phyloP scores from a whole-genome alignment of 2,329 filamentous ascomycete species.

The Fusarium algeriense region DNA sequence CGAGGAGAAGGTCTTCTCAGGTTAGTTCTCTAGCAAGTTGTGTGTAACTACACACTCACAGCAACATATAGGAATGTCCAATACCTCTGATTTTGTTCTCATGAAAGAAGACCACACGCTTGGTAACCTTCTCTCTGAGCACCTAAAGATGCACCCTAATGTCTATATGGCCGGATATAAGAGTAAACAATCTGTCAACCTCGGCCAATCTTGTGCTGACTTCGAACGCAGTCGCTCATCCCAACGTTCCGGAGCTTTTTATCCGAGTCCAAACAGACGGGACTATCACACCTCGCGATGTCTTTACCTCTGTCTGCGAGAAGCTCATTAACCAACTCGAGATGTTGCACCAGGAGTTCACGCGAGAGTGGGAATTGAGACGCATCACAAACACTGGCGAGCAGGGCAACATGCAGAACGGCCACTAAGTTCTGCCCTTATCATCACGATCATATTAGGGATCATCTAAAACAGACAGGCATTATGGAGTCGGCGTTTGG shows the following conservation, averaged over 20 bases:
- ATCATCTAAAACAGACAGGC: slow-evolving; percentile 29
- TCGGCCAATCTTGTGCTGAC: slow-evolving; percentile 11
- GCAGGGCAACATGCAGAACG: slow-evolving; percentile 60
- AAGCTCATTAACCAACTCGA: slow-evolving; percentile 85
- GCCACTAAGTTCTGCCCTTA: slow-evolving; percentile 43
- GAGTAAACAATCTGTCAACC: slow-evolving; percentile 61
- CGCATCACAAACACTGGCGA: slow-evolving; percentile 82
- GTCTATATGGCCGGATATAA: slow-evolving; percentile 95
- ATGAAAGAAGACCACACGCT: slow-evolving; percentile 98
- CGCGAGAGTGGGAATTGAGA: slow-evolving; percentile 89
- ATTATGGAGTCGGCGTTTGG: slow-evolving; percentile 46
- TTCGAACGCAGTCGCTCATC: slow-evolving; percentile 61
- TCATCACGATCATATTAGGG: slow-evolving; percentile 16
- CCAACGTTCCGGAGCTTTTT: slow-evolving; percentile 71
- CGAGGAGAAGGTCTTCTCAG: slow-evolving; percentile 86
- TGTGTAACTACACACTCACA: slow-evolving; percentile 1
- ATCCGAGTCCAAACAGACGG: slow-evolving; percentile 95
- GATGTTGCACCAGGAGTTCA: slow-evolving; percentile 87
- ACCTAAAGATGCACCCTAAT: slow-evolving; percentile 85
- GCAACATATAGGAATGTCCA: slow-evolving; percentile 76
- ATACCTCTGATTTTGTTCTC: slow-evolving; percentile 94
- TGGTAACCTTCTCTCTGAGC: slow-evolving; percentile 87
- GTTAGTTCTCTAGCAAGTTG: slow-evolving; percentile 64
- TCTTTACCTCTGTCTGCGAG: slow-evolving; percentile 82
- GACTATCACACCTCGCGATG: slow-evolving; percentile 87